Base-by-base conservation (phyloP, 169 alveolate genomes). In the Plasmodium ovale region DNA sequence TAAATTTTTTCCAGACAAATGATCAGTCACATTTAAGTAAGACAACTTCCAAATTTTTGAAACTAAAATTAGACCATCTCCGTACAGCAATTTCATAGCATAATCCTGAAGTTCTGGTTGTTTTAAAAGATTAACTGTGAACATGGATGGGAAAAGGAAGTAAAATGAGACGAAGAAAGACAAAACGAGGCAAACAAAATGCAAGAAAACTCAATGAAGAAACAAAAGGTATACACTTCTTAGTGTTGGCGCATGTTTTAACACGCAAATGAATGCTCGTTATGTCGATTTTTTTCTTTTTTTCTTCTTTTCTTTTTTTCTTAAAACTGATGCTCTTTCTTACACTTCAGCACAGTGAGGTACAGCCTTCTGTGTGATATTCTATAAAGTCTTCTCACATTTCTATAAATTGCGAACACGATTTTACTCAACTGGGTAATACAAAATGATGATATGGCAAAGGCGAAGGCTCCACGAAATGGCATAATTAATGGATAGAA, bases 381-480 rank as follows among this genome's bases (percentile, higher is more conserved):
- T 64, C 90, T 33, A 53, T 51, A 54, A 21, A 82, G 47, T 31
- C 37, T 56, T 58, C 49, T 85, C 25, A 85, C 19, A 29, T 67
- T 70, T 68, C 54, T 67, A 31, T 85, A 85, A 0, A 85, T 27
- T 37, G 42, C 19, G 51, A 68, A 56, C 6, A 85, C 51, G 25
- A 85, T 85, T 69, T 85, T 68, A 47, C 87, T 59, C 44, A 85
- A 39, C 37, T 67, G 85, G 14, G 73, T 56, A 10, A 85, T 56
- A 58, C 91, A 85, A 44, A 85, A 25, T 31, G 91, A 33, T n/a
- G 91, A 85, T 69, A 85, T 21, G 9, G 42, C 64, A 69, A 85
- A 85, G 39, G 91, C 44, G 56, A 85, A 68, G 16, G 87, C 91
- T 37, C 91, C 91, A 54, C 91, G 91, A 44, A 85, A 85, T 27